phyloP scores from a whole-genome alignment of 2,329 filamentous ascomycete genomes.

The Albifimbria verrucaria region DNA sequence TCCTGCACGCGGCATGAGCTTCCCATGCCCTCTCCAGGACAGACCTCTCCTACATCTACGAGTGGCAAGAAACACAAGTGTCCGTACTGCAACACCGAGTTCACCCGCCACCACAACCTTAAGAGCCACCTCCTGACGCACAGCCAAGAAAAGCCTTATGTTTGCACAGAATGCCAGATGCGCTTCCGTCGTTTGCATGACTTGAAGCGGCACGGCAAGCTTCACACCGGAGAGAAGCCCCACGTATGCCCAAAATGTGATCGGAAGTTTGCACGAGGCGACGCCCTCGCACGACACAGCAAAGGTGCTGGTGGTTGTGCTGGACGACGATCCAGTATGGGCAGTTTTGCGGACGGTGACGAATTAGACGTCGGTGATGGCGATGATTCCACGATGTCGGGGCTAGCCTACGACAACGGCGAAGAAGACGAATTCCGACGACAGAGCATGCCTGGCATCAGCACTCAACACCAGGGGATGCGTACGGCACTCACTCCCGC shows the following conservation, averaged over 20 bases:
- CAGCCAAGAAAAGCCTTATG: slow-evolving; percentile 96
- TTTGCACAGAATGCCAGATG: slow-evolving; percentile 89
- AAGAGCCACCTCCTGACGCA: slow-evolving; percentile 97
- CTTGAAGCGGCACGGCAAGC: slow-evolving; percentile 90
- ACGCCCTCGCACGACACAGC: slow-evolving; percentile 90
- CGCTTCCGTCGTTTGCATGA: slow-evolving; percentile 92
- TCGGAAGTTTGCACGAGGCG: slow-evolving; percentile 89
- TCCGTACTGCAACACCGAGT: slow-evolving; percentile 93
- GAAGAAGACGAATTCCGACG: slow-evolving; percentile 63
- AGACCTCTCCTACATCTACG: slow-evolving; percentile 55
- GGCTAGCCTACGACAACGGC: slow-evolving; percentile 52
- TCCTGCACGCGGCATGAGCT: slow-evolving; percentile 51
- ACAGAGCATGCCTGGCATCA: slow-evolving; percentile 71
- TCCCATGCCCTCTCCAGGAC: slow-evolving; percentile 46
- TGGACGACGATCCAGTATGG: slow-evolving; percentile 81
- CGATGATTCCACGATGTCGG: slow-evolving; percentile 57
- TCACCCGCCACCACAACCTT: slow-evolving; percentile 94
- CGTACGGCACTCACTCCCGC: slow-evolving; percentile 61
- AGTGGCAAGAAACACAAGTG: slow-evolving; percentile 87
- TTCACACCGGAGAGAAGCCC: slow-evolving; percentile 93
- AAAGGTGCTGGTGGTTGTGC: slow-evolving; percentile 96
- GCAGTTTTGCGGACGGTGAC: slow-evolving; percentile 76
- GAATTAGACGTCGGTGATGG: slow-evolving; percentile 55
- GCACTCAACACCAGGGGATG: slow-evolving; percentile 59
- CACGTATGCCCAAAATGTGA: slow-evolving; percentile 95